phyloP scores from a whole-genome alignment of 176 grass and related monocot genomes.

The Melocanna baccifera region DNA sequence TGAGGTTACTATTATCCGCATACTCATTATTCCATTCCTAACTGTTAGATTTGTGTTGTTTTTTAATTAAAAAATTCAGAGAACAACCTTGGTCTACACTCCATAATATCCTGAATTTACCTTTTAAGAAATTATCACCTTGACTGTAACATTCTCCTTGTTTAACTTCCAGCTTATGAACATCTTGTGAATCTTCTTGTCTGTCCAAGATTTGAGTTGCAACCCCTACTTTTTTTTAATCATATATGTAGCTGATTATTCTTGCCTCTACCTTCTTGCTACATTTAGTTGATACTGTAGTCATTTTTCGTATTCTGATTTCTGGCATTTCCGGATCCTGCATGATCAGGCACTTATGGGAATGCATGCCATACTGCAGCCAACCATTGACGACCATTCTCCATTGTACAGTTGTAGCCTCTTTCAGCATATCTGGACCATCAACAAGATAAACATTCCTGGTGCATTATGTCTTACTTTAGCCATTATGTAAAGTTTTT shows the following conservation, averaged over 20 bases:
- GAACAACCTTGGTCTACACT: not conserved
- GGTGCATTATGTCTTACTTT: conserved; percentile 36
- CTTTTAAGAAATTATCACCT: not conserved
- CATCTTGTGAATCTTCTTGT: not conserved
- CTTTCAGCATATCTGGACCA: not conserved
- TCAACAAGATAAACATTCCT: conserved; percentile 29
- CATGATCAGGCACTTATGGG: not conserved
- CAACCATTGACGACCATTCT: not conserved
- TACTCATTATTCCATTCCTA: not conserved
- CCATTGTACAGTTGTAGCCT: not conserved
- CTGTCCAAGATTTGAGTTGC: not conserved
- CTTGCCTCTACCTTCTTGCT: not conserved
- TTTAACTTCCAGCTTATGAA: not conserved
- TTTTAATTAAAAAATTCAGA: not conserved
- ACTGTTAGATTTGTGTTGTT: not conserved
- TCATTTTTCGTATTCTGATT: not conserved
- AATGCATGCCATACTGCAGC: not conserved
- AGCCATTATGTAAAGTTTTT: conserved; percentile 38
- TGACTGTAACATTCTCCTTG: not conserved
- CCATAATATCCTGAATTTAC: not conserved
- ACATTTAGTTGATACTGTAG: not conserved
- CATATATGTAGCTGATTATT: not conserved
- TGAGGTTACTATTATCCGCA: not conserved
- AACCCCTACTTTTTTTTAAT: not conserved
- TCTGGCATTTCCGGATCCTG: not conserved